Conservation (phyloP, 2,329 filamentous ascomycete genomes). For the Didymella pinodella region DNA sequence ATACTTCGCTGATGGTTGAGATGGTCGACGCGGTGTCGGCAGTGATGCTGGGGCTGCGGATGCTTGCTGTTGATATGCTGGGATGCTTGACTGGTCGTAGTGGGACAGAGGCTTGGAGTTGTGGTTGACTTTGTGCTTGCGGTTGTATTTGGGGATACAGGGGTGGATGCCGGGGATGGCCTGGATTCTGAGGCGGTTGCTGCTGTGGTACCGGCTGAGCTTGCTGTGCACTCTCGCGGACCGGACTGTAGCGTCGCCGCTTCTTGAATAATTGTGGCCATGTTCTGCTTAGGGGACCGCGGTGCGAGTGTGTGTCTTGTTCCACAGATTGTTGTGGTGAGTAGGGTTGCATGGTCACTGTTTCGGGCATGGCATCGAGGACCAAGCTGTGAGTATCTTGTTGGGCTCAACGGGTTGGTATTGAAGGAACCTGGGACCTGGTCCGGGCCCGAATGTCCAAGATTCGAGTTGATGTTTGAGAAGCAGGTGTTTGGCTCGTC, state of each 20-base stretch:
- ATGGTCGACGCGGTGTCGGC: constrained; percentile 36
- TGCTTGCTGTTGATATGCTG: constrained; percentile 22
- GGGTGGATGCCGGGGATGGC: background rate
- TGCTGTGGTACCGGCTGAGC: constrained; percentile 24
- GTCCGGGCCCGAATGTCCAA: background rate
- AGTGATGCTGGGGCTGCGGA: constrained; percentile 31
- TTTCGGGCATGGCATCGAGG: constrained; percentile 6
- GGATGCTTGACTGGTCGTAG: constrained; percentile 27
- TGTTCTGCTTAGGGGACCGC: constrained; percentile 40
- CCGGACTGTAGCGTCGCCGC: constrained; percentile 42
- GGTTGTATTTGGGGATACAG: constrained; percentile 14
- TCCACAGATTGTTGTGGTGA: constrained; percentile 25
- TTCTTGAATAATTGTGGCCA: constrained; percentile 46
- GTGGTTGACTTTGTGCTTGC: constrained; percentile 13
- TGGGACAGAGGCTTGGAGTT: constrained; percentile 25
- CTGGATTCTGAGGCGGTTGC: background rate
- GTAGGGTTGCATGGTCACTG: constrained; percentile 37
- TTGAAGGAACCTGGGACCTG: background rate
- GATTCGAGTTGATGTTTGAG: background rate
- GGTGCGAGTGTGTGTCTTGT: constrained; percentile 33
- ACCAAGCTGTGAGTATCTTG: background rate
- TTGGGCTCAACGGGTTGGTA: background rate
- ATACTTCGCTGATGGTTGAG: constrained; percentile 37
- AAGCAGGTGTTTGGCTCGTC: constrained; percentile 6
- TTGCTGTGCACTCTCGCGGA: constrained; percentile 37